These are phyloP conservation scores for Leccinum arenicola DNA, from an alignment of 768 basidiomycete species.

Conservation along the genomic window DNA sequence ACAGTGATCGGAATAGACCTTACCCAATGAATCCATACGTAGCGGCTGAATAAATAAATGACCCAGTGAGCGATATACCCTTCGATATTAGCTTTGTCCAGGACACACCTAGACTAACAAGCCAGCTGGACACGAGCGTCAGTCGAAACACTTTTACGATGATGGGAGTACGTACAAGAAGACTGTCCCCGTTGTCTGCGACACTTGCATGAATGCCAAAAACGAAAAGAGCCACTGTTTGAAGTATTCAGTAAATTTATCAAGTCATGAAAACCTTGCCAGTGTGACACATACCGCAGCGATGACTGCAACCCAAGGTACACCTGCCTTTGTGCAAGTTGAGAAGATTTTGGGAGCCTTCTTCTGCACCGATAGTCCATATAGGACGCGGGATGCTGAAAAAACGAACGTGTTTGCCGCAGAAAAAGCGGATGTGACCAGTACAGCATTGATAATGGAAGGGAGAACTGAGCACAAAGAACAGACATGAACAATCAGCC, in stretches of 20 bases:
- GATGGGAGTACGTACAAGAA: conserved; percentile 19
- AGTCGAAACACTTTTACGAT: conserved; percentile 19
- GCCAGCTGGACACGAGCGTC: conserved; percentile 48
- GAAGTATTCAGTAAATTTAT: conserved; percentile 8
- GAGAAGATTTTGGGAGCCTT: conserved; percentile 52
- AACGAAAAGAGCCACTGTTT: conserved; percentile 39
- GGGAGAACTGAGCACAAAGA: conserved; percentile 42
- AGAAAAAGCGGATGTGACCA: conserved; percentile 73
- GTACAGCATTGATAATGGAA: conserved; percentile 67
- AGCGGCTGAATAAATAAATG: conserved; percentile 32
- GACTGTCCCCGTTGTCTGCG: conserved; percentile 45
- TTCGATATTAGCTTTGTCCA: neutral
- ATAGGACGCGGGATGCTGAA: conserved; percentile 41
- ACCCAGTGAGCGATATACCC: neutral
- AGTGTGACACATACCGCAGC: conserved; percentile 22
- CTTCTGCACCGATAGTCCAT: conserved; percentile 44
- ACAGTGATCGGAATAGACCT: neutral
- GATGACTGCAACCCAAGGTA: conserved; percentile 42
- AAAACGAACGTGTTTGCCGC: conserved; percentile 54
- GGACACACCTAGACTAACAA: conserved; percentile 55
- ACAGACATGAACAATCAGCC: neutral
- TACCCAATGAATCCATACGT: conserved; percentile 58
- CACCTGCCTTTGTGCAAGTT: conserved; percentile 45
- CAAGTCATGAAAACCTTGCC: conserved; percentile 7
- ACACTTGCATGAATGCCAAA: conserved; percentile 65